Base-by-base conservation (phyloP, 2,329 filamentous ascomycete species). In the Talaromyces sp. region DNA sequence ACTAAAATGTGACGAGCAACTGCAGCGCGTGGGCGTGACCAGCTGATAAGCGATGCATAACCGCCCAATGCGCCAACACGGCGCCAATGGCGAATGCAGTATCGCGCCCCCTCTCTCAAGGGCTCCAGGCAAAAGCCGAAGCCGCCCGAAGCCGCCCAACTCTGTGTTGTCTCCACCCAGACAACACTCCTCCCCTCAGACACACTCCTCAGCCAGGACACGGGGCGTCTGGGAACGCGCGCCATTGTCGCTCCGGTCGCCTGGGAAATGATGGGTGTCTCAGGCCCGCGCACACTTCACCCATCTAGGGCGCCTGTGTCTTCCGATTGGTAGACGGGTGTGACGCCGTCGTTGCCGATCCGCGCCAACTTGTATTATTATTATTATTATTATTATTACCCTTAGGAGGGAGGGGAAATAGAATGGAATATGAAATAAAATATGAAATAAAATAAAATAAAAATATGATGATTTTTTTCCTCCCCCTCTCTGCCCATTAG, bases 291-390 rank as follows among this genome's bases (percentile, higher is more conserved):
- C 54, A 55, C 52, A 46, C 51, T 60, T 52, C 61, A 62, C 64
- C 56, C 53, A 54, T 36, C 51, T 24, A 43, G 48, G 22, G 55
- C 49, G 54, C 55, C 61, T 57, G 52, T 22, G 51, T 29, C 59
- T 58, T 63, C 62, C 57, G 62, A 63, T 64, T 64, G 62, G 62
- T 57, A 48, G 54, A 37, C 43, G 30, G 49, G 27, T 45, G 59
- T 65, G 58, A 63, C 60, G 63, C 64, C 62, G 65, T 63, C 65
- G 62, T 65, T 67, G 70, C 66, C 64, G 70, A 72, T 72, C 69
- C 69, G 69, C 69, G 70, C 66, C 67, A 72, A 71, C 63, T 63
- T 60, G 50, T n/a, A n/a, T n/a, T n/a, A n/a, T n/a, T n/a, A n/a
- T n/a, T n/a, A n/a, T n/a, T n/a, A n/a, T n/a, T n/a, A n/a, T n/a